A percentile compares a stretch with the other conserved stretches of the same genome.
Conservation (phyloP, 306 rosid genomes). For the Macrotyloma uniflorum region DNA sequence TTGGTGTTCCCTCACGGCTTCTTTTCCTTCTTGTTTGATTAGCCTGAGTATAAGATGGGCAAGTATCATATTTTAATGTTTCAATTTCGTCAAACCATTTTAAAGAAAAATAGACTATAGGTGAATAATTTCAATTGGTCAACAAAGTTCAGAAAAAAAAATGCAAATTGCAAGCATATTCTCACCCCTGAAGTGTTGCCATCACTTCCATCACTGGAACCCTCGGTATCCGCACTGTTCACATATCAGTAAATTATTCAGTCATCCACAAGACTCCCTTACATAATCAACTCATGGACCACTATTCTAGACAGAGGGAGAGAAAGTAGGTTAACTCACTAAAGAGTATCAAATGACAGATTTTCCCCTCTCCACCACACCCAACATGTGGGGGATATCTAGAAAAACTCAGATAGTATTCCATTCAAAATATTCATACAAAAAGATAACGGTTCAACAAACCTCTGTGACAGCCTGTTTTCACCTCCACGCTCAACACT, state of each 20-base stretch:
- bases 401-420: neutral
- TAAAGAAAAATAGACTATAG: slow-evolving; percentile 24
- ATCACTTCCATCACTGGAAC: slow-evolving; percentile 83
- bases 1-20: slow-evolving; percentile 80
- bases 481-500: slow-evolving; percentile 65
- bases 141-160: slow-evolving; percentile 28
- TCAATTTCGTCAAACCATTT: slow-evolving; percentile 25
- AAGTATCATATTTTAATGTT: slow-evolving; percentile 39
- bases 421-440: neutral
- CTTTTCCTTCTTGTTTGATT: slow-evolving; percentile 74
- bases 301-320: neutral
- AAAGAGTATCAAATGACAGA: neutral
- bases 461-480: slow-evolving; percentile 72
- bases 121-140: slow-evolving; percentile 25
- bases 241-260: slow-evolving; percentile 22
- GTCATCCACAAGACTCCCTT: slow-evolving; percentile 40
- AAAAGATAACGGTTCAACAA: slow-evolving; percentile 27
- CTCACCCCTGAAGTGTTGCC: slow-evolving; percentile 76
- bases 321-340: neutral
- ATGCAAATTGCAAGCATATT: slow-evolving; percentile 18
- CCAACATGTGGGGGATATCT: neutral
- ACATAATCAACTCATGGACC: slow-evolving; percentile 10
- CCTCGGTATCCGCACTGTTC: slow-evolving; percentile 71
- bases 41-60: slow-evolving; percentile 60
- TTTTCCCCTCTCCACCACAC: neutral